These are phyloP conservation scores for Colletotrichum orbiculare DNA, from an alignment of 2,329 filamentous ascomycete genomes.

Conservation along the genomic window DNA sequence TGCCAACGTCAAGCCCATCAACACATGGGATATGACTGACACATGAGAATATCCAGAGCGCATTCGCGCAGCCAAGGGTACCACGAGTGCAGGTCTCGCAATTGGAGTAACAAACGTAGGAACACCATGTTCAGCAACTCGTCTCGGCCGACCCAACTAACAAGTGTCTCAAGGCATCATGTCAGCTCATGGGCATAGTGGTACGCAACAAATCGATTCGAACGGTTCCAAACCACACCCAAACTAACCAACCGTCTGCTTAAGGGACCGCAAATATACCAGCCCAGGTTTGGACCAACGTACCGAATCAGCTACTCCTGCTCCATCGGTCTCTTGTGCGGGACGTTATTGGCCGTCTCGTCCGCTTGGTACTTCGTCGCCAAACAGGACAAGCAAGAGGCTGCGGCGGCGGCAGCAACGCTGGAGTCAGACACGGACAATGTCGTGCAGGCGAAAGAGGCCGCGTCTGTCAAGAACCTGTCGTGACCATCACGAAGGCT, in stretches of 20 bases:
- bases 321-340: constrained; percentile 47
- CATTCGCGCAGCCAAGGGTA: constrained; percentile 51
- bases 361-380: constrained; percentile 40
- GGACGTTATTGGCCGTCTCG: constrained; percentile 40
- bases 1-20: fast-evolving
- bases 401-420: fast-evolving
- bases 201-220: constrained; percentile 25
- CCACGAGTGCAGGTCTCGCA: constrained; percentile 50
- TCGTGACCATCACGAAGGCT: not conserved
- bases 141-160: not conserved
- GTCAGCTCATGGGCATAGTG: constrained; percentile 51
- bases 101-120: constrained; percentile 50
- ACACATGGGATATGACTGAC: not conserved
- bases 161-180: constrained; percentile 36
- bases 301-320: constrained; percentile 51
- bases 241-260: not conserved
- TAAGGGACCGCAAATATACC: constrained; percentile 51
- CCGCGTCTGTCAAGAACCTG: too few species aligned
- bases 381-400: constrained; percentile 29
- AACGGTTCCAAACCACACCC: too few species aligned
- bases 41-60: constrained; percentile 41
- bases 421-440: not conserved
- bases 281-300: constrained; percentile 50
- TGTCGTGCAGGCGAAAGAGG: not conserved
- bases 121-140: not conserved